Base-by-base conservation (phyloP, 192 early-diverging fungal genomes). In the Dimargaris cristalligena region DNA sequence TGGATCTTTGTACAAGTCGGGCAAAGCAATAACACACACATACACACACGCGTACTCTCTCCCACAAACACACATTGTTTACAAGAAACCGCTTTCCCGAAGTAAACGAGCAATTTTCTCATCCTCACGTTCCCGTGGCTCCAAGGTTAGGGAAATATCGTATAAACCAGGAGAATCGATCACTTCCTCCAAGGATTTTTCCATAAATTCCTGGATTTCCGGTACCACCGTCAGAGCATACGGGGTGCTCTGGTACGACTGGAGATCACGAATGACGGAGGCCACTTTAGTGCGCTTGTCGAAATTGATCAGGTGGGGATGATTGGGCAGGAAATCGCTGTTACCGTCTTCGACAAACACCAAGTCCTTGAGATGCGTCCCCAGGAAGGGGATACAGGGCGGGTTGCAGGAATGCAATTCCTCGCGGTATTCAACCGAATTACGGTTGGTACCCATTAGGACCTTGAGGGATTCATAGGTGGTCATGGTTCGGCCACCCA, bases 261-360 rank as follows among this genome's bases (percentile, higher is more conserved):
- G 88, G 50, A 92, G 78, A 49, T 92, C 87, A 29, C 81, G 82
- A 62, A 95, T 83, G 22, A 91, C 85, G 52, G 89, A 86, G 0
- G 88, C 89, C 0, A 85, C 88, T 69, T 87, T 90, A 71, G 79
- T 79, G 34, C 85, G 80, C 68, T 94, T 94, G 61, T 78, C 73
- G 71, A 94, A 92, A 71, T 95, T 95, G 76, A 95, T 90, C 38
- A 94, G 69, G 20, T 74, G 70, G 16, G 77, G 72, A 14, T 71
- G 61, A 63, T 68, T 78, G 47, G 77, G 73, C 32, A 94, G 62
- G 54, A 71, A 73, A 59, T 92, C 81, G 34, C 81, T 70, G 66
- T 87, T 92, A 25, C 91, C 88, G 59, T 92, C 91, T 45, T 91
- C 87, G 45, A 94, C 85, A 69, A 94, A 91, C 34, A 86, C 89